Conservation (phyloP, 129 eudicot species). For the Escallonia herrerae region DNA sequence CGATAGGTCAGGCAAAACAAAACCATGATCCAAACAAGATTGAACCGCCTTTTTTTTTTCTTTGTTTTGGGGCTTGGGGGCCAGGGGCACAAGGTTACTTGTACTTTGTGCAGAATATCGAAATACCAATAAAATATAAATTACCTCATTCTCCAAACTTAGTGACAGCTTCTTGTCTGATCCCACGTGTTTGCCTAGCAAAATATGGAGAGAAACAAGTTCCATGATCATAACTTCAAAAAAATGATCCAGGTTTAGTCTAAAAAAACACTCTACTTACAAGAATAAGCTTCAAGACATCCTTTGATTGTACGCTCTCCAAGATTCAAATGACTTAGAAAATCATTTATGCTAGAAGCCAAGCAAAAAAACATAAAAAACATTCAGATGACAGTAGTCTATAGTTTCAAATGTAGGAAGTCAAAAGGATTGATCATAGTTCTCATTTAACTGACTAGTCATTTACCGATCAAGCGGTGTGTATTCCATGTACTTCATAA, state of each 20-base stretch:
- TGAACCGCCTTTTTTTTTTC: too few species aligned
- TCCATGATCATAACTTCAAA: slow-evolving; percentile 2
- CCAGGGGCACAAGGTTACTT: too few species aligned
- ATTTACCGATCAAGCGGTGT: slow-evolving; percentile 74
- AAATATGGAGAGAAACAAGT: background rate
- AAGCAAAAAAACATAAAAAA: background rate
- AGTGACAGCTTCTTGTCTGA: slow-evolving; percentile 75
- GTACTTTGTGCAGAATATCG: too few species aligned
- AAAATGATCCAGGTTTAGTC: background rate
- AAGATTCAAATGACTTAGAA: slow-evolving; percentile 69
- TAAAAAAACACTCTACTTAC: slow-evolving; percentile 40
- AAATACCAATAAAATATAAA: background rate
- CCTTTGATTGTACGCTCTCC: slow-evolving; percentile 93
- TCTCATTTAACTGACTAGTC: background rate
- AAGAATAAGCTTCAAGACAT: slow-evolving; percentile 92
- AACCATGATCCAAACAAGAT: too few species aligned
- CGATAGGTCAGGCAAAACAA: too few species aligned
- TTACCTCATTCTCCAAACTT: slow-evolving; percentile 92
- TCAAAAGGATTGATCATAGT: background rate
- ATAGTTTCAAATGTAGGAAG: background rate
- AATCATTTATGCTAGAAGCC: slow-evolving; percentile 36
- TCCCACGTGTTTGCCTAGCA: slow-evolving; percentile 84
- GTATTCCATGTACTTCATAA: slow-evolving; percentile 88
- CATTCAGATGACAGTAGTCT: background rate
- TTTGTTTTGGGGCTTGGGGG: too few species aligned